These are phyloP conservation scores for Leishmania turanica DNA, from an alignment of 208 protist genomes.

Conservation along the genomic window DNA sequence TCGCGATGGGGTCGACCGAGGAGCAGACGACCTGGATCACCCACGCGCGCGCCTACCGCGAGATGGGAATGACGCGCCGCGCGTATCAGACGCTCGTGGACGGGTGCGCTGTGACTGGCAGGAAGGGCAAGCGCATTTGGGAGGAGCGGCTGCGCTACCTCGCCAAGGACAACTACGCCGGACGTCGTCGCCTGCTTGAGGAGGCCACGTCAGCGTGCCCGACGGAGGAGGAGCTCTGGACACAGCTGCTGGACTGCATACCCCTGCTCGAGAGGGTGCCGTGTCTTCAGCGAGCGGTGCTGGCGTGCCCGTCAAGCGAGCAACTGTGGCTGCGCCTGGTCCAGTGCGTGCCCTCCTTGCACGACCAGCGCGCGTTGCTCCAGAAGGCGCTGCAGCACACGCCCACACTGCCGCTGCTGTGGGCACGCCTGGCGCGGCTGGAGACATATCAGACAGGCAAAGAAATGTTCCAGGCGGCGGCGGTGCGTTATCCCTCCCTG, in stretches of 20 bases:
- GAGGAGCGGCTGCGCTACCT: constrained; percentile 62
- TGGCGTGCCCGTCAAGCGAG: constrained; percentile 75
- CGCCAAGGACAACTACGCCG: constrained; percentile 35
- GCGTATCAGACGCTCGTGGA: constrained; percentile 69
- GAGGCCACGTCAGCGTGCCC: constrained; percentile 65
- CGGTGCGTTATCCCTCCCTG: constrained; percentile 60
- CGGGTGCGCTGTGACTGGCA: constrained; percentile 65
- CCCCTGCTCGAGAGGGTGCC: constrained; percentile 53
- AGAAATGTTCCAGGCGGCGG: constrained; percentile 69
- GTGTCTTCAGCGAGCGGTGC: constrained; percentile 70
- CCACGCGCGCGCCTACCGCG: constrained; percentile 65
- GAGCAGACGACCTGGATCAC: constrained; percentile 89
- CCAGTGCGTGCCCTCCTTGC: constrained; percentile 34
- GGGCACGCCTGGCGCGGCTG: constrained; percentile 68
- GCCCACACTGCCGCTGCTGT: constrained; percentile 66
- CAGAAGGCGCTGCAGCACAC: constrained; percentile 62
- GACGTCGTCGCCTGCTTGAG: constrained; percentile 60
- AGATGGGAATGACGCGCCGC: constrained; percentile 71
- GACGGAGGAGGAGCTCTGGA: constrained; percentile 69
- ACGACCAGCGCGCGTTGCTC: constrained; percentile 68
- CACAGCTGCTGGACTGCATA: constrained; percentile 51
- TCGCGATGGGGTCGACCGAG: constrained; percentile 76
- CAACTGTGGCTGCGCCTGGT: constrained; percentile 75
- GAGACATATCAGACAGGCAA: constrained; percentile 60
- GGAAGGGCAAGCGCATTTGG: constrained; percentile 76